A percentile compares a stretch with the other conserved stretches of the same genome.
Conservation (phyloP, 768 basidiomycete species). For the Boletus pseudo-olivaceus region DNA sequence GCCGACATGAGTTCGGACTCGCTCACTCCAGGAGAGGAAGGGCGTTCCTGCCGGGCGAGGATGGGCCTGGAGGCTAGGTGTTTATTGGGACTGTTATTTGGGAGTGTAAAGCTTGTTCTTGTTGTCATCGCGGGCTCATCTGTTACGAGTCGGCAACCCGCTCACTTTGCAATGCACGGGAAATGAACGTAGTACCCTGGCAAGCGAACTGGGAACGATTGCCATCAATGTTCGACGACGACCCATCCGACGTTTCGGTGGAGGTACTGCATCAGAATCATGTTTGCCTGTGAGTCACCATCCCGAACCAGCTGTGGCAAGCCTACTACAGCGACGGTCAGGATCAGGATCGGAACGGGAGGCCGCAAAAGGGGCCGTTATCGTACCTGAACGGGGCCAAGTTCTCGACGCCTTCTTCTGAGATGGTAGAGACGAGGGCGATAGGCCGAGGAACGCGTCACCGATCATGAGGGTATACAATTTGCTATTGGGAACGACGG, state of each 20-base stretch:
- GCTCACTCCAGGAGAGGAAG: too few species aligned
- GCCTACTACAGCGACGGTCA: too few species aligned
- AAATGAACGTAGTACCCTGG: neutral
- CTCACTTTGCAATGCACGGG: neutral
- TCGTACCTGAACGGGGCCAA: constrained; percentile 35
- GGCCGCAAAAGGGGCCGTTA: neutral
- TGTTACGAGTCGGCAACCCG: neutral
- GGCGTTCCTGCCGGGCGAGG: too few species aligned
- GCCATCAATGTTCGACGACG: neutral
- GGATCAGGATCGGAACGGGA: neutral
- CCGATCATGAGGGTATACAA: constrained; percentile 35
- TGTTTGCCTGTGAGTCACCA: too few species aligned
- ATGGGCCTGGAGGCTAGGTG: too few species aligned
- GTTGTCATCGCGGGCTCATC: neutral
- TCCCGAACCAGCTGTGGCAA: constrained; percentile 23
- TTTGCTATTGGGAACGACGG: constrained; percentile 6
- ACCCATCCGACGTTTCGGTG: neutral
- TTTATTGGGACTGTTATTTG: too few species aligned
- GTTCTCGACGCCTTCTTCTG: constrained; percentile 30
- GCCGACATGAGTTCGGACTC: too few species aligned
- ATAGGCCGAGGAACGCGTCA: constrained; percentile 38
- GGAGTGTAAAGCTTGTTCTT: neutral
- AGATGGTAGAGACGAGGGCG: constrained; percentile 38
- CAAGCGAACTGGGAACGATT: neutral
- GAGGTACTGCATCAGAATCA: too few species aligned